Conservation (phyloP, 2,329 filamentous ascomycete genomes). For the Metarhizium anisopliae region DNA sequence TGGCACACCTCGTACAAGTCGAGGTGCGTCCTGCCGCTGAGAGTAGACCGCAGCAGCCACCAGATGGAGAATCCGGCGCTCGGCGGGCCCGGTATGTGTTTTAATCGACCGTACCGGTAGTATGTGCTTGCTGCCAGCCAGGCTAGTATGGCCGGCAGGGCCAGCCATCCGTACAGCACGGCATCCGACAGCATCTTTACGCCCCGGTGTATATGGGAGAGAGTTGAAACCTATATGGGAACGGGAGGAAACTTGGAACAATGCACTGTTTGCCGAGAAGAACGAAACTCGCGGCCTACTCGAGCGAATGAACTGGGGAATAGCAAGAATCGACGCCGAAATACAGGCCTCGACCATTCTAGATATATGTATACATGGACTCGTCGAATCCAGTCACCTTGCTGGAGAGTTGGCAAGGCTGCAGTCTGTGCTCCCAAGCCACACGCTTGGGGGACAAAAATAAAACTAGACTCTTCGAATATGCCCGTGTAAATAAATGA, state of each 20-base stretch:
- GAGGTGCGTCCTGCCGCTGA: constrained; percentile 23
- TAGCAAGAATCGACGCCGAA: no score
- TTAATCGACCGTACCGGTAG: constrained; percentile 25
- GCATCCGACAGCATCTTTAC: background rate
- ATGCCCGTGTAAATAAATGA: no score
- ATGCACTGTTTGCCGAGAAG: no score
- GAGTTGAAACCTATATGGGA: background rate
- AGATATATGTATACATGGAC: no score
- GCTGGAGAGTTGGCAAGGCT: no score
- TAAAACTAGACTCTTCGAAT: no score
- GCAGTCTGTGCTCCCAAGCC: no score
- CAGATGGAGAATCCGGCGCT: constrained; percentile 28
- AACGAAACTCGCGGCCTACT: no score
- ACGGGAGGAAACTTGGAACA: background rate
- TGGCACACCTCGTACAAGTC: constrained; percentile 26
- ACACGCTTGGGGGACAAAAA: no score
- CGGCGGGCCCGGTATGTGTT: constrained; percentile 30
- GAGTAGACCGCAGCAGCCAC: constrained; percentile 26
- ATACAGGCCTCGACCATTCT: no score
- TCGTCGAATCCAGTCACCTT: no score
- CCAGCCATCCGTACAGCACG: constrained; percentile 1
- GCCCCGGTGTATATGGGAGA: background rate
- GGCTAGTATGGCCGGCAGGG: constrained; percentile 4
- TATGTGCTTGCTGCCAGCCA: constrained; percentile 7
- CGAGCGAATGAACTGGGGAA: no score